A percentile compares a stretch with the other conserved stretches of the same genome.
These are phyloP conservation scores for Sclerotinia nivalis DNA, from an alignment of 2,329 filamentous ascomycete genomes.

Conservation along the genomic window DNA sequence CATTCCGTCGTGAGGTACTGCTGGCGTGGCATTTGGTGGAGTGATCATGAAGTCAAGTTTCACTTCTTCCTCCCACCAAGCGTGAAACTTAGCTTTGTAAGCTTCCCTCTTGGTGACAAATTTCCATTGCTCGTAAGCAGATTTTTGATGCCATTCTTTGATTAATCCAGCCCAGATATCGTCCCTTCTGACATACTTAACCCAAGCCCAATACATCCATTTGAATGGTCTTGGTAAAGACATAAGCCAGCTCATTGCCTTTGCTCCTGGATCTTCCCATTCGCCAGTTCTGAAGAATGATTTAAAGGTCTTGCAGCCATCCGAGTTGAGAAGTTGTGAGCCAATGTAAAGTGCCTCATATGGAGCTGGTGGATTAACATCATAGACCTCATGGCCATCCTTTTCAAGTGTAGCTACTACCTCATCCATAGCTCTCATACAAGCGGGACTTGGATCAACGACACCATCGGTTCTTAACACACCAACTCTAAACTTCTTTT, in stretches of 20 bases:
- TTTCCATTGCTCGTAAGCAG: conserved; percentile 77
- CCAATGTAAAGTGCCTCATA: conserved; percentile 76
- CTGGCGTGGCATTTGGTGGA: conserved; percentile 87
- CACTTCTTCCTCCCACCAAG: conserved; percentile 77
- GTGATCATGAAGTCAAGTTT: conserved; percentile 77
- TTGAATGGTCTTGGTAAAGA: conserved; percentile 71
- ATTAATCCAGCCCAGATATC: conserved; percentile 76
- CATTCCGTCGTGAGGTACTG: conserved; percentile 85
- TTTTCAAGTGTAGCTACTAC: conserved; percentile 67
- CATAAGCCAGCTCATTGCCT: conserved; percentile 74
- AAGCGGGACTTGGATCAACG: conserved; percentile 83
- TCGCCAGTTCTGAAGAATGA: conserved; percentile 76
- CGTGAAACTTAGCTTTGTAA: conserved; percentile 76
- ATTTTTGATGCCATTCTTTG: conserved; percentile 70
- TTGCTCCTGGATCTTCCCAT: conserved; percentile 74
- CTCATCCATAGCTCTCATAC: conserved; percentile 70
- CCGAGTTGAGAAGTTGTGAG: conserved; percentile 78
- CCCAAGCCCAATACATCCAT: conserved; percentile 85
- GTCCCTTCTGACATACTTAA: conserved; percentile 80
- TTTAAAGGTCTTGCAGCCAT: conserved; percentile 79
- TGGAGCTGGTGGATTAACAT: conserved; percentile 66
- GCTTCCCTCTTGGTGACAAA: conserved; percentile 74
- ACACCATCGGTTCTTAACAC: conserved; percentile 79
- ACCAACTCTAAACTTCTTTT: conserved; percentile 69
- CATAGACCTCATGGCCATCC: conserved; percentile 74